Evolutionary conservation across 2,329 filamentous ascomycete genomes (phyloP).

Genomic region (Arthrocladium fulminans): DNA sequence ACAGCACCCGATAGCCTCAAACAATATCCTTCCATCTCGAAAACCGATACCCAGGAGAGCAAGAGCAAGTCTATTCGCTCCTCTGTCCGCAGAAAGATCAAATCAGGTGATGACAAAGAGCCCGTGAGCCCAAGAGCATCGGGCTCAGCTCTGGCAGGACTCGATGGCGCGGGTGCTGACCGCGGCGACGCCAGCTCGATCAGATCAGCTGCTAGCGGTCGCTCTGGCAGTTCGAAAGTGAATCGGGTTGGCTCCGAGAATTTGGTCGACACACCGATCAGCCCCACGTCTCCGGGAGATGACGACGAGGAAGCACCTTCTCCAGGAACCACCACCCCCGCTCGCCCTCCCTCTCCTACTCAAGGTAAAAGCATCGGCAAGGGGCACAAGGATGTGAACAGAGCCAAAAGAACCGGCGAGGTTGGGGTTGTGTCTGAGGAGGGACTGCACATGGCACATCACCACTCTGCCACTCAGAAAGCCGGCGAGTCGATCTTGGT

Average conservation of each 20-base stretch:
- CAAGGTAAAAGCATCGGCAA: slow-evolving; percentile 64
- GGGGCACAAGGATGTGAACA: slow-evolving; percentile 67
- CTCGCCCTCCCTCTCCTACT: slow-evolving; percentile 74
- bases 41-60: slow-evolving; percentile 88
- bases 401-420: slow-evolving; percentile 77
- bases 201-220: slow-evolving; percentile 55
- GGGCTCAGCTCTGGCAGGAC: slow-evolving; percentile 52
- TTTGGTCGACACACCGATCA: slow-evolving; percentile 30
- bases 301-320: slow-evolving; percentile 40
- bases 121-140: slow-evolving; percentile 68
- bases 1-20: slow-evolving; percentile 53
- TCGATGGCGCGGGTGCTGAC: slow-evolving; percentile 49
- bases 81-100: slow-evolving; percentile 65
- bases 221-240: slow-evolving; percentile 26
- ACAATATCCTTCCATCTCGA: slow-evolving; percentile 84
- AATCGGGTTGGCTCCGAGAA: slow-evolving; percentile 15
- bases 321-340: slow-evolving; percentile 42
- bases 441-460: slow-evolving; percentile 60
- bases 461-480: slow-evolving; percentile 52
- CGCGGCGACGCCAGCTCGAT: slow-evolving; percentile 68
- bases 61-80: slow-evolving; percentile 68
- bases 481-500: slow-evolving; percentile 86
- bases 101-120: slow-evolving; percentile 46
- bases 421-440: slow-evolving; percentile 91
- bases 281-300: slow-evolving; percentile 22